A percentile compares a stretch with the other conserved stretches of the same genome.
Evolutionary conservation across 805 yeast species (phyloP).

Genomic region (Wickerhamiella alocasiicola): DNA sequence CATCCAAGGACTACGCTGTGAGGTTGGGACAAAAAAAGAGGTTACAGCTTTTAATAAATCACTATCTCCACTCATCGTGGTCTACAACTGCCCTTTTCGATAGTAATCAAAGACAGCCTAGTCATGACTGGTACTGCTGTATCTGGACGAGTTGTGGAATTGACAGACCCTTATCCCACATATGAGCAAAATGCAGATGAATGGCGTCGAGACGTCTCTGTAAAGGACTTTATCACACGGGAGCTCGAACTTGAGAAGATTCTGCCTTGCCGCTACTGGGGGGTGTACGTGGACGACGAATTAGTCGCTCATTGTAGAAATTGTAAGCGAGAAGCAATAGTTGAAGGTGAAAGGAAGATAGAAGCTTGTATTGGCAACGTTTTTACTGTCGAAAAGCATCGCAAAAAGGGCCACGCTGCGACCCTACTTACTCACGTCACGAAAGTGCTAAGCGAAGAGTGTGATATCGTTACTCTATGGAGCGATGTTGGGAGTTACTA

Average conservation of each 20-base stretch:
- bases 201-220: slow-evolving; percentile 4
- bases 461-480: slow-evolving; percentile 38
- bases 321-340: slow-evolving; percentile 29
- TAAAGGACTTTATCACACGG: slow-evolving; percentile 2
- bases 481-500: slow-evolving; percentile 66
- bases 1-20: too few relatives aligned
- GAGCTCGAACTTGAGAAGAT: slow-evolving; percentile 7
- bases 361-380: slow-evolving; percentile 43
- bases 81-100: too few relatives aligned
- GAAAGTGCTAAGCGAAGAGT: slow-evolving; percentile 15
- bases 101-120: too few relatives aligned
- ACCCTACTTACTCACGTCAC: slow-evolving; percentile 31
- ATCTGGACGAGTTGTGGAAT: too few relatives aligned
- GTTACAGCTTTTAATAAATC: too few relatives aligned
- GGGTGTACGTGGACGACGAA: slow-evolving; percentile 2
- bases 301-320: slow-evolving; percentile 35
- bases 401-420: slow-evolving; percentile 47
- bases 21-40: too few relatives aligned
- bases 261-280: slow-evolving; percentile 10
- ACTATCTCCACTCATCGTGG: too few relatives aligned
- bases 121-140: too few relatives aligned
- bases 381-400: slow-evolving; percentile 35
- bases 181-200: slow-evolving; percentile 1
- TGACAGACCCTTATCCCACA: slow-evolving; percentile 3
- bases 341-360: slow-evolving; percentile 17